Evolutionary conservation across 116 monocot species (phyloP).

Genomic region (Papilionanthe hybrid): DNA sequence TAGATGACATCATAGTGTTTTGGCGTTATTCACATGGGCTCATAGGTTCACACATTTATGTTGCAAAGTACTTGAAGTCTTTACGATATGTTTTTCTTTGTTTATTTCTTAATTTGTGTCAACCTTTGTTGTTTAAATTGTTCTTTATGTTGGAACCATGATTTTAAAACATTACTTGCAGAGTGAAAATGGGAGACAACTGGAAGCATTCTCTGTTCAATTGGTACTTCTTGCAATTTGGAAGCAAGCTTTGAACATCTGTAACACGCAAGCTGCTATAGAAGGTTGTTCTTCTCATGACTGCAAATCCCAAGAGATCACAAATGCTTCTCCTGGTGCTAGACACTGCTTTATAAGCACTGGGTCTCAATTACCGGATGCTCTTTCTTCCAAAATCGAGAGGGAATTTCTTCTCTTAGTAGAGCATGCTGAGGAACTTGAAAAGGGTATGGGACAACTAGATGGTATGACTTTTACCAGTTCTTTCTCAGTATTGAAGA

Average conservation of each 20-base stretch:
- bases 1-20: too few species aligned
- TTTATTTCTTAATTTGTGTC: background rate
- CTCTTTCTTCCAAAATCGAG: constrained; percentile 53
- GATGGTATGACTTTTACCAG: constrained; percentile 37
- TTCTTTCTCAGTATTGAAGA: background rate
- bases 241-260: constrained; percentile 91
- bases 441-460: constrained; percentile 50
- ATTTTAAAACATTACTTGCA: constrained; percentile 11
- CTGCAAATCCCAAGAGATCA: constrained; percentile 14
- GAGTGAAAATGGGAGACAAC: constrained; percentile 36
- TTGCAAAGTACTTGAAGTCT: background rate
- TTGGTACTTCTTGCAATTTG: constrained; percentile 86
- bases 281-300: constrained; percentile 69
- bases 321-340: constrained; percentile 21
- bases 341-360: constrained; percentile 20
- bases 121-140: background rate
- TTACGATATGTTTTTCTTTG: background rate
- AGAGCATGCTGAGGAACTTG: constrained; percentile 75
- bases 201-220: constrained; percentile 91
- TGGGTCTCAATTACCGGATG: constrained; percentile 32
- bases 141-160: background rate
- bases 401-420: constrained; percentile 77
- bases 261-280: constrained; percentile 66
- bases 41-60: background rate
- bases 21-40: too few species aligned